Percentiles rank a stretch among this genome's conserved stretches.
These are phyloP conservation scores for Aspergillus sclerotioniger DNA, from an alignment of 495 filamentous ascomycete genomes.

Conservation along the genomic window DNA sequence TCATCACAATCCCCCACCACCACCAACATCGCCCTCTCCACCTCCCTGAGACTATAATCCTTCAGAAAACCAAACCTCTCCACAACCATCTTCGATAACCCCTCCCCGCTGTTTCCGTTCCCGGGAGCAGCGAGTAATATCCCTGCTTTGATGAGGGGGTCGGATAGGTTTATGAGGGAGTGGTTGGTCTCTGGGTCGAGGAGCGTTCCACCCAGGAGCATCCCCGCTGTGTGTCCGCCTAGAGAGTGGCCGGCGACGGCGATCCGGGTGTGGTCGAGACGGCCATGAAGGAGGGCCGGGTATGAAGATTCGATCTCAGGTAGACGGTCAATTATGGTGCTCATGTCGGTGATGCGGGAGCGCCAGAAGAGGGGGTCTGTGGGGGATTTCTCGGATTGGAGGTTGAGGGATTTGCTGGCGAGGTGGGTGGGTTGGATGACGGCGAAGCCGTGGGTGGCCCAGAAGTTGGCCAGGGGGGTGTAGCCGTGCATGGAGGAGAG, in stretches of 20 bases:
- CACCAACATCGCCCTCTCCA: neutral
- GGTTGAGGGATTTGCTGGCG: neutral
- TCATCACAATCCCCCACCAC: neutral
- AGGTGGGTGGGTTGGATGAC: slow-evolving; percentile 3
- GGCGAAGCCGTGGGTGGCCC: neutral
- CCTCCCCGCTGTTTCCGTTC: neutral
- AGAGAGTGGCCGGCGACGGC: neutral
- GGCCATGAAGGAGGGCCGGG: neutral
- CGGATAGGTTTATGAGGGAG: neutral
- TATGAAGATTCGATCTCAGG: neutral
- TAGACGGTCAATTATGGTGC: neutral
- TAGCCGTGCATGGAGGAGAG: slow-evolving; percentile 4
- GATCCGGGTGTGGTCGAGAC: neutral
- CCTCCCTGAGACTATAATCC: neutral
- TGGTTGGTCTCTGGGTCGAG: neutral
- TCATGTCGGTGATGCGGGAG: slow-evolving; percentile 1
- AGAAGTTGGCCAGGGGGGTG: neutral
- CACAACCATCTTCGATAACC: neutral
- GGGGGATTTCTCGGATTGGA: neutral
- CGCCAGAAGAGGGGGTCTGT: neutral
- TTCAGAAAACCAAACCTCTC: neutral
- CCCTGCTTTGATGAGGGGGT: neutral
- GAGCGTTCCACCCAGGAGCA: neutral
- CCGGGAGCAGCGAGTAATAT: neutral
- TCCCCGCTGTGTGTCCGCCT: neutral